Evolutionary conservation across 306 rosid genomes (phyloP).

Genomic region (Castanospermum australe): DNA sequence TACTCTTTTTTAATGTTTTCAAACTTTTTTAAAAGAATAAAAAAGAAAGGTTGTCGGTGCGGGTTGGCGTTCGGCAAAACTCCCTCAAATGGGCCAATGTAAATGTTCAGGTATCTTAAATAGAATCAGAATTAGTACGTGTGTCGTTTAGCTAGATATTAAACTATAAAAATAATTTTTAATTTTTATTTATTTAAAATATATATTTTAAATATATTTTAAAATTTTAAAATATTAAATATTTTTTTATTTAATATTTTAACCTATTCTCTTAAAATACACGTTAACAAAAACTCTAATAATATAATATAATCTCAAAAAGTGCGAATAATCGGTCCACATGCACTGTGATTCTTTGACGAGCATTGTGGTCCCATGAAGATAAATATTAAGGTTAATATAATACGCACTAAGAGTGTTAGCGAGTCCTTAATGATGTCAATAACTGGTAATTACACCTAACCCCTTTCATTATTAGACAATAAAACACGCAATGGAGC

Average conservation of each 20-base stretch:
- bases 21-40: not conserved
- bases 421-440: not conserved
- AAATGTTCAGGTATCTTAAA: not conserved
- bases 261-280: no score
- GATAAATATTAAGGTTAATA: not conserved
- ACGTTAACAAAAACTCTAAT: no score
- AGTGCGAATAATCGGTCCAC: not conserved
- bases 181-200: no score
- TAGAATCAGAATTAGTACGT: not conserved
- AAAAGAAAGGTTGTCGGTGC: not conserved
- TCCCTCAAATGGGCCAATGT: not conserved
- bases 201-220: no score
- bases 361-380: not conserved
- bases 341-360: not conserved
- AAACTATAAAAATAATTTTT: no score
- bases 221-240: no score
- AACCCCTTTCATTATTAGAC: conserved; percentile 19
- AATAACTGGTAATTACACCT: conserved; percentile 2
- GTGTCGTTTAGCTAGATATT: no score
- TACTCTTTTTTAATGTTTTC: no score
- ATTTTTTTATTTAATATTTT: no score
- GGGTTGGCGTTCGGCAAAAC: not conserved
- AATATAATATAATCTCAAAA: no score
- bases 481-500: not conserved
- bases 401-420: not conserved